Base-by-base conservation (phyloP, 1,284 basidiomycete species). In the Leucoagaricus sp. region DNA sequence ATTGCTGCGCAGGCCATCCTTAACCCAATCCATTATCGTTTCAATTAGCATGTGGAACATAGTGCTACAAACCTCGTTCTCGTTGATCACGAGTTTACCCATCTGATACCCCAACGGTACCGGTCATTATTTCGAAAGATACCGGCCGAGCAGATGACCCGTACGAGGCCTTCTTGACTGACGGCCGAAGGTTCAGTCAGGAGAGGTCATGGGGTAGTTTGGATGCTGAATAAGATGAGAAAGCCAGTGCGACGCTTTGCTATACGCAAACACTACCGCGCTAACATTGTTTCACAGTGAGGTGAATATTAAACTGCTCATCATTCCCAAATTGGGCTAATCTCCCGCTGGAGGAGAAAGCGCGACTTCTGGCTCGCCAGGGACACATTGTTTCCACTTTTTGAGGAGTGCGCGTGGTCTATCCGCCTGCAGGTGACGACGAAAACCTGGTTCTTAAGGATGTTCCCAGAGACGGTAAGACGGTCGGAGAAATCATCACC, bases 1-100 rank as follows among this genome's bases (percentile, higher is more conserved):
- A 75, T 94, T 40, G 93, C 91, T 29, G 90, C 89, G 4, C 83
- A 87, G 44, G 91, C 85, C 1, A 76, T 94, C 49, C 65, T 90
- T 17, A 87, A 87, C 23, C 83, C 90, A 0, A 86, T 95, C 65
- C 96, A 96, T 70, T 93, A 82, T 9, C 87, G 93, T 15, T 81
- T 95, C 19, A 92, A 85, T 84, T 94, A 13, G 78, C 79, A 25
- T 95, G 94, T 94, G 31, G 81, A 88, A 28, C 91, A 96, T 69
- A 91, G 89, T 62, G 87, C 81, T 36, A 72, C 88, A 33, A 85
- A 78, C 59, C 74, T 95, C 51, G 80, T 94, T 53, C 78, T 96
- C 28, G 82, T 90, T 26, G 93, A 96, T 66, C 74, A 85, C 61
- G 88, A 93, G 64, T 93, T 81, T 64, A 67, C 67, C 2, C 81